Evolutionary conservation across 805 yeast genomes (phyloP).

Genomic region (Starmerella apis): DNA sequence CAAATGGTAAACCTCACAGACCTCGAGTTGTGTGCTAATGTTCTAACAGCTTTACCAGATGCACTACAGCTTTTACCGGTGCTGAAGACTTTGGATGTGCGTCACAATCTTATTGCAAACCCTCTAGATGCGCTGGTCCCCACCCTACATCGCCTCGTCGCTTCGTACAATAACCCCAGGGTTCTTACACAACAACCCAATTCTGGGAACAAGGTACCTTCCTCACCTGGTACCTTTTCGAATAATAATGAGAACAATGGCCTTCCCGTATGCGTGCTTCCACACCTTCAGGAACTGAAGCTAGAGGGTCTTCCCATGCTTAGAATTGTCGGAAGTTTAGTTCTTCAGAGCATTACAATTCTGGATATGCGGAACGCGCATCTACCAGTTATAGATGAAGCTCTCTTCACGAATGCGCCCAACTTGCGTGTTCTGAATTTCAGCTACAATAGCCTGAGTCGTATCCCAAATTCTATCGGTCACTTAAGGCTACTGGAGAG

Average conservation of each 20-base stretch:
- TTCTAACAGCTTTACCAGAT: slow-evolving; percentile 49
- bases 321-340: slow-evolving; percentile 2
- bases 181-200: slow-evolving; percentile 2
- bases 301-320: slow-evolving; percentile 11
- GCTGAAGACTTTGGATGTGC: slow-evolving; percentile 62
- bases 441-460: slow-evolving; percentile 72
- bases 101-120: slow-evolving; percentile 42
- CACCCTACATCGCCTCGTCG: slow-evolving; percentile 23
- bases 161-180: slow-evolving; percentile 25
- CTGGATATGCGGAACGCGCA: slow-evolving; percentile 76
- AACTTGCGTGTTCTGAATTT: slow-evolving; percentile 61
- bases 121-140: slow-evolving; percentile 32
- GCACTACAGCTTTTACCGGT: slow-evolving; percentile 49
- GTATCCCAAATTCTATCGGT: slow-evolving; percentile 61
- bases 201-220: background rate
- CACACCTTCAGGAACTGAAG: slow-evolving; percentile 6
- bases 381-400: slow-evolving; percentile 58
- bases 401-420: slow-evolving; percentile 50
- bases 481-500: slow-evolving; percentile 48
- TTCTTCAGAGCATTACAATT: slow-evolving; percentile 28
- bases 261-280: background rate
- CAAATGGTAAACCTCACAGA: slow-evolving; percentile 53
- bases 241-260: background rate
- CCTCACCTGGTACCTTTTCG: background rate
- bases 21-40: slow-evolving; percentile 75